phyloP scores from a whole-genome alignment of 164 flowering plant species.

The Berberis thunbergii region DNA sequence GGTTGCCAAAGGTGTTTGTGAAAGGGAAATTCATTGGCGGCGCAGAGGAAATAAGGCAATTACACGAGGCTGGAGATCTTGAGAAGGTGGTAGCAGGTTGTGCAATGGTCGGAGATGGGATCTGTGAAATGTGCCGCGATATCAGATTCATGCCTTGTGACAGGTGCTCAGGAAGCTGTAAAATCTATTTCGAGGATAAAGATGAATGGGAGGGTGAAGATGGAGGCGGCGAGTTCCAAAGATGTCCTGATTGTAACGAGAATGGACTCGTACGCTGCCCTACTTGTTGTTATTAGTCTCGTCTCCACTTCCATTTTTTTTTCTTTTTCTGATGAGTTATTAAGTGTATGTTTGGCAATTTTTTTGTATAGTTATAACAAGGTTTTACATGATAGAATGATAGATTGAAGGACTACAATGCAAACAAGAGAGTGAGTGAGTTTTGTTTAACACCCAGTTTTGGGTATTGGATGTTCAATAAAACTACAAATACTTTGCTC shows the following conservation, averaged over 20 bases:
- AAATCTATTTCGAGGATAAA: constrained; percentile 42
- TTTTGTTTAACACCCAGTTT: too few species aligned
- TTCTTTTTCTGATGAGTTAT: neutral
- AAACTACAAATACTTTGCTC: too few species aligned
- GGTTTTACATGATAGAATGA: too few species aligned
- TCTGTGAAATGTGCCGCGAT: constrained; percentile 84
- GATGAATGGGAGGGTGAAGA: constrained; percentile 21
- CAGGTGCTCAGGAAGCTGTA: constrained; percentile 87
- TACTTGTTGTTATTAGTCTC: too few species aligned
- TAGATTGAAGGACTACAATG: too few species aligned
- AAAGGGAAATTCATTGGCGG: constrained; percentile 71
- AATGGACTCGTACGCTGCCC: too few species aligned
- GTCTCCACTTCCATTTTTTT: neutral
- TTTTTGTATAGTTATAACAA: too few species aligned
- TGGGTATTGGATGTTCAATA: too few species aligned
- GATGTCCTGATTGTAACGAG: constrained; percentile 22
- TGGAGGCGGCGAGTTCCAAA: constrained; percentile 38
- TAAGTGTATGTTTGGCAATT: neutral
- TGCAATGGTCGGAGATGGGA: constrained; percentile 31
- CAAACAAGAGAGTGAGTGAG: too few species aligned
- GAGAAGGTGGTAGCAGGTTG: constrained; percentile 52
- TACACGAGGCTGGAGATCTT: constrained; percentile 78
- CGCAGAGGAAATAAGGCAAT: constrained; percentile 52
- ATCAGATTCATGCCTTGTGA: constrained; percentile 81
- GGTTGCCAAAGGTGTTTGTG: constrained; percentile 66